These are phyloP conservation scores for Dichomitus squalens DNA, from an alignment of 1,284 basidiomycete species.

Conservation along the genomic window DNA sequence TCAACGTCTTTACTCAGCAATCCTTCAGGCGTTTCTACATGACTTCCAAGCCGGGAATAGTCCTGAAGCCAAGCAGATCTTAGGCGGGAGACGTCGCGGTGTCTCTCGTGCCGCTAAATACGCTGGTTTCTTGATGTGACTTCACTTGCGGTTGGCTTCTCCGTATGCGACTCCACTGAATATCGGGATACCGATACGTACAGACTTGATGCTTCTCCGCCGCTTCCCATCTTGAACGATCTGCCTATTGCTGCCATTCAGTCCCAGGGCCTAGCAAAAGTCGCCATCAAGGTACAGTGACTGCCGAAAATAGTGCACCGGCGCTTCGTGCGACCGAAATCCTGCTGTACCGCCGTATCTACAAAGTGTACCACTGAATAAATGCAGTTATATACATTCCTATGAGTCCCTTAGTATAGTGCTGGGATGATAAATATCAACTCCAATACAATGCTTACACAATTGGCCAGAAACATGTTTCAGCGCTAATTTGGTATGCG, in stretches of 20 bases:
- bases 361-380: too few species aligned
- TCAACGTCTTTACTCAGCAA: background rate
- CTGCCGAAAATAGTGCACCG: too few species aligned
- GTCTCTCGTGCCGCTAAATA: slow-evolving; percentile 3
- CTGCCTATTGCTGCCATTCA: slow-evolving; percentile 28
- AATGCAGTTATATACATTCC: too few species aligned
- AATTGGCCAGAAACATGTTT: too few species aligned
- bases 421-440: too few species aligned
- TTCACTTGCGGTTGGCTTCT: background rate
- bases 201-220: slow-evolving; percentile 27
- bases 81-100: slow-evolving; percentile 16
- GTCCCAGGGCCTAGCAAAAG: slow-evolving; percentile 29
- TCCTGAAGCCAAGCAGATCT: slow-evolving; percentile 26
- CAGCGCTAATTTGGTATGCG: too few species aligned
- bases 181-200: slow-evolving; percentile 17
- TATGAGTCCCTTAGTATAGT: too few species aligned
- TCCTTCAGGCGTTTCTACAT: slow-evolving; percentile 19
- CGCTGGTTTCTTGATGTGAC: background rate
- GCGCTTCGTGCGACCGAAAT: too few species aligned
- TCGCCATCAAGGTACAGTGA: slow-evolving; percentile 21
- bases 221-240: slow-evolving; percentile 30
- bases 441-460: too few species aligned
- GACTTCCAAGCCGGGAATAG: slow-evolving; percentile 31
- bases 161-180: background rate
- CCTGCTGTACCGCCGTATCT: too few species aligned